These are phyloP conservation scores for Grosmannia clavigera DNA, from an alignment of 2,329 filamentous ascomycete genomes.

Conservation along the genomic window DNA sequence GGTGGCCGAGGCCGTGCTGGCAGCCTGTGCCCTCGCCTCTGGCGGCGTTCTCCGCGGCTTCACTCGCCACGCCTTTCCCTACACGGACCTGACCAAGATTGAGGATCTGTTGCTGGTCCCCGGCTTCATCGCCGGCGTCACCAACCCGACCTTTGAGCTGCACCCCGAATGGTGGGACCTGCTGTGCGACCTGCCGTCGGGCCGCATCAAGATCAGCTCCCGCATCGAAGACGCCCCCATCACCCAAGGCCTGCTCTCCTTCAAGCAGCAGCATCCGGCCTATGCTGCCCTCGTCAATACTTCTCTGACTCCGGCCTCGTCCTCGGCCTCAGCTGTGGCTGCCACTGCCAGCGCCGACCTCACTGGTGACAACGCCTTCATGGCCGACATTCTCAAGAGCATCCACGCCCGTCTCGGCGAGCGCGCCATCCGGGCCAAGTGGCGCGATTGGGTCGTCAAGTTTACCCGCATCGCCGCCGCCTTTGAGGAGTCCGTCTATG, in stretches of 20 bases:
- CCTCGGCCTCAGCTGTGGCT: slow-evolving; percentile 12
- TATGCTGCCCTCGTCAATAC: slow-evolving; percentile 38
- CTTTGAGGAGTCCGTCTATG: slow-evolving; percentile 93
- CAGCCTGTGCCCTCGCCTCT: slow-evolving; percentile 87
- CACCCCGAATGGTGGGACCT: slow-evolving; percentile 98
- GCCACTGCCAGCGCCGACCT: slow-evolving; percentile 43
- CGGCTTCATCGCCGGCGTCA: slow-evolving; percentile 95
- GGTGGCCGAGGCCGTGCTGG: slow-evolving; percentile 93
- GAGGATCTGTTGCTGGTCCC: slow-evolving; percentile 92
- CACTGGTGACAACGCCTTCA: slow-evolving; percentile 80
- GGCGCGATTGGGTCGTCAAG: slow-evolving; percentile 86
- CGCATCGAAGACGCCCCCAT: slow-evolving; percentile 68
- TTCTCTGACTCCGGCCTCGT: slow-evolving; percentile 17
- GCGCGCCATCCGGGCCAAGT: slow-evolving; percentile 80
- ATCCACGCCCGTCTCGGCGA: slow-evolving; percentile 82
- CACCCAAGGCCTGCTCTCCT: slow-evolving; percentile 77
- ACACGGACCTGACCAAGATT: slow-evolving; percentile 95
- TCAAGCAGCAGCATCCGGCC: slow-evolving; percentile 64
- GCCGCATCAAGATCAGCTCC: slow-evolving; percentile 87
- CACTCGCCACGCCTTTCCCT: slow-evolving; percentile 91
- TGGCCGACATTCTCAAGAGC: slow-evolving; percentile 71
- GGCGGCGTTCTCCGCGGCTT: slow-evolving; percentile 89
- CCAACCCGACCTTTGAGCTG: slow-evolving; percentile 88
- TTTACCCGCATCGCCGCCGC: slow-evolving; percentile 87
- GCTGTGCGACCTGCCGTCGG: slow-evolving; percentile 82